These are phyloP conservation scores for Cladophialophora exuberans DNA, from an alignment of 2,329 filamentous ascomycete species.

Conservation along the genomic window DNA sequence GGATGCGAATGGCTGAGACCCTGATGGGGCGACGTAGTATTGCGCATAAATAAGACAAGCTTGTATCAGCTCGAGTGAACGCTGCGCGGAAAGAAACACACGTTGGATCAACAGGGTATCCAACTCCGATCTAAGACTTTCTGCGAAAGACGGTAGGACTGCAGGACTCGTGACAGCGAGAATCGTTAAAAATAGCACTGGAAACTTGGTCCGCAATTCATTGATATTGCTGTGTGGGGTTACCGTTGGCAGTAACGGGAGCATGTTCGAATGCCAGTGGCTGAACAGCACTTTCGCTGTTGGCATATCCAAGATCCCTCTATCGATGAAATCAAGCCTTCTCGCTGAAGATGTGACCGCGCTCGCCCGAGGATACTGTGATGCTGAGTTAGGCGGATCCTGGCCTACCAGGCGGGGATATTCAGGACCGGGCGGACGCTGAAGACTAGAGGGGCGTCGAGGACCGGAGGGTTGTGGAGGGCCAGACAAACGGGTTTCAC, in stretches of 20 bases:
- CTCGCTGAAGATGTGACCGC: not conserved
- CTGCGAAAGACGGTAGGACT: constrained; percentile 14
- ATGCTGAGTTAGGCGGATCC: too few relatives aligned
- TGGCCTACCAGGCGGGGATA: too few relatives aligned
- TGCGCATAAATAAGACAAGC: constrained; percentile 14
- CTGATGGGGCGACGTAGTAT: constrained; percentile 8
- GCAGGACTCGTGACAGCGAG: constrained; percentile 15
- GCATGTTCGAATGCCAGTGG: constrained; percentile 13
- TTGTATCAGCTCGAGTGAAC: constrained; percentile 15
- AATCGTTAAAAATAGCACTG: constrained; percentile 10
- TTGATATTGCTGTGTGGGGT: not conserved
- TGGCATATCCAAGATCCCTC: constrained; percentile 11
- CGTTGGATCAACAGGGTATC: constrained; percentile 9
- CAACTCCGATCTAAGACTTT: constrained; percentile 7
- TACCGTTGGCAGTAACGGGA: constrained; percentile 10
- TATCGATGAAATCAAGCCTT: constrained; percentile 4
- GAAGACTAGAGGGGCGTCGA: too few relatives aligned
- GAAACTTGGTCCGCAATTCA: not conserved
- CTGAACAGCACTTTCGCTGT: constrained; percentile 16
- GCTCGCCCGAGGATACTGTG: too few relatives aligned
- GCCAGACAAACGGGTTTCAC: too few relatives aligned
- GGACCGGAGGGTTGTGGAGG: too few relatives aligned
- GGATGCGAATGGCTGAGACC: not conserved
- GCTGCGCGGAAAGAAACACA: constrained; percentile 3
- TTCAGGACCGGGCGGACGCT: too few relatives aligned